Conservation (phyloP, 2,329 filamentous ascomycete genomes). For the Neofusicoccum laricinum region DNA sequence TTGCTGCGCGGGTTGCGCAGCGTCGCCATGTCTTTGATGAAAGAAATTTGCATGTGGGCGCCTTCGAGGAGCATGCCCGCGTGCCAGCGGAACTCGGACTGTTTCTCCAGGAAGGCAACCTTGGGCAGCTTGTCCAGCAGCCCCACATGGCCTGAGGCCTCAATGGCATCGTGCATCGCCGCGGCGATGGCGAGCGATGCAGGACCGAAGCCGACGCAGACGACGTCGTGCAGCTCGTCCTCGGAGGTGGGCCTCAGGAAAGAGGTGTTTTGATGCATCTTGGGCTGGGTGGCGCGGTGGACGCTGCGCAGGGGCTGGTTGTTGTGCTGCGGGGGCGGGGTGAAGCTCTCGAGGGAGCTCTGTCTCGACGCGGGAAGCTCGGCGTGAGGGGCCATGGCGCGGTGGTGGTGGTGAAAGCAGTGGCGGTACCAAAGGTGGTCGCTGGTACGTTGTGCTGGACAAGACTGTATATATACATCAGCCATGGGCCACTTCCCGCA, state of each 20-base stretch:
- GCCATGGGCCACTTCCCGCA: neutral
- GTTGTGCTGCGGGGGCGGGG: slow-evolving; percentile 12
- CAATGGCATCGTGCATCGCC: slow-evolving; percentile 72
- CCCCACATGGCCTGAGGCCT: slow-evolving; percentile 47
- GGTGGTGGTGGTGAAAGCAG: neutral
- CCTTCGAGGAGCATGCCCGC: slow-evolving; percentile 91
- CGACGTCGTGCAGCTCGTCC: slow-evolving; percentile 73
- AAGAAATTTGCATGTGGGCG: slow-evolving; percentile 96
- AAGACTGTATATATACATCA: neutral
- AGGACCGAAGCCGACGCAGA: slow-evolving; percentile 91
- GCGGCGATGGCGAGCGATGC: slow-evolving; percentile 87
- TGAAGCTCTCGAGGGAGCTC: slow-evolving; percentile 1
- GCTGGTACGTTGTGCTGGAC: no score
- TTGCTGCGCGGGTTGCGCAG: slow-evolving; percentile 81
- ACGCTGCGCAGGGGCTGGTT: slow-evolving; percentile 17
- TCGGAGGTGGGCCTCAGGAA: slow-evolving; percentile 53
- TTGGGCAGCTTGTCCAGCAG: slow-evolving; percentile 55
- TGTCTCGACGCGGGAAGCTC: slow-evolving; percentile 22
- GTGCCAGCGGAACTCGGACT: slow-evolving; percentile 84
- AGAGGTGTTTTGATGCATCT: slow-evolving; percentile 30
- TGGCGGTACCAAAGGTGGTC: neutral
- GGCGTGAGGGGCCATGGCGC: slow-evolving; percentile 35
- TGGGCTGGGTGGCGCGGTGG: slow-evolving; percentile 17
- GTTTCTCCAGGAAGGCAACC: slow-evolving; percentile 84
- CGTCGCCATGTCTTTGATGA: slow-evolving; percentile 92